Evolutionary conservation across 2,329 filamentous ascomycete species (phyloP).

Genomic region (Xylaria sp.): DNA sequence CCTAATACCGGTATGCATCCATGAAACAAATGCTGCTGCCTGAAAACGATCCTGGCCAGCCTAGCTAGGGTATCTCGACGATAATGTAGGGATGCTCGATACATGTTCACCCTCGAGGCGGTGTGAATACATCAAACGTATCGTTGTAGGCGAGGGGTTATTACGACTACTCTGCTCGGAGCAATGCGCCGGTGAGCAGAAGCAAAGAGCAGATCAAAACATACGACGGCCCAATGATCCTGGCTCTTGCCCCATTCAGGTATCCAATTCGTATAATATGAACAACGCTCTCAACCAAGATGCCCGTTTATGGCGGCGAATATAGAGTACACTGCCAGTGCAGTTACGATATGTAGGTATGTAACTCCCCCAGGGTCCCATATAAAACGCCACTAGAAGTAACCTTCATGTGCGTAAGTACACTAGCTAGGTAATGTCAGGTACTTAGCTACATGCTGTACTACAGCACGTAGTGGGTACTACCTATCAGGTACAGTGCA

Average conservation of each 20-base stretch:
- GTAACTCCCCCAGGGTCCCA: no score
- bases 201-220: background rate
- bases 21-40: slow-evolving; percentile 1
- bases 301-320: no score
- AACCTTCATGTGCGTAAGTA: no score
- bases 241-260: background rate
- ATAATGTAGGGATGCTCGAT: background rate
- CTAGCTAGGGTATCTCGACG: background rate
- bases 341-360: no score
- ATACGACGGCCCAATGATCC: background rate
- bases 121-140: background rate
- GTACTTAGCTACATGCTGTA: background rate
- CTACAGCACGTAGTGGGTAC: background rate
- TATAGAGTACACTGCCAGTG: no score
- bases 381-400: no score
- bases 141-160: background rate
- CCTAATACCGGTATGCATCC: background rate
- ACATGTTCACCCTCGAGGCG: slow-evolving; percentile 6
- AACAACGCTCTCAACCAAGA: no score
- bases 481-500: background rate
- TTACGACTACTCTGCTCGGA: background rate
- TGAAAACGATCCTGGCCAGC: background rate
- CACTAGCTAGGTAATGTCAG: no score
- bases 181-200: background rate
- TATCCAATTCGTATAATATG: background rate